Conservation (phyloP, 768 basidiomycete species). For the Coprinopsis strossmayeri region DNA sequence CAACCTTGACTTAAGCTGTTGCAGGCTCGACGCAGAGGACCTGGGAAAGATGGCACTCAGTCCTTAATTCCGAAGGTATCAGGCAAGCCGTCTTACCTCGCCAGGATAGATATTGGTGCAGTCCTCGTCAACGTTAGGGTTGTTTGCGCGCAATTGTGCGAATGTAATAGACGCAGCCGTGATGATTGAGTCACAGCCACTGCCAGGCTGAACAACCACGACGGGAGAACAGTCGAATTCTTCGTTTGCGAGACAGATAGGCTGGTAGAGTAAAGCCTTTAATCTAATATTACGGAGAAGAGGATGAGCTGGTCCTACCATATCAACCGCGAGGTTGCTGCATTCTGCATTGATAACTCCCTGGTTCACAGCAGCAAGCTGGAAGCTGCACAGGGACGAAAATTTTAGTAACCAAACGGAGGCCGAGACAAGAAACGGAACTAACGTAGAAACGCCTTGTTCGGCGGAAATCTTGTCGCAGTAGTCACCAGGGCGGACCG, state of each 20-base stretch:
- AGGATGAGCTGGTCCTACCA: slow-evolving; percentile 24
- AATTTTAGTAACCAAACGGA: background rate
- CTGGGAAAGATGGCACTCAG: background rate
- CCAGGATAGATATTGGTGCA: slow-evolving; percentile 53
- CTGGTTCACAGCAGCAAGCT: slow-evolving; percentile 48
- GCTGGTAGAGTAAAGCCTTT: slow-evolving; percentile 15
- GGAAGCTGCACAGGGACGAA: slow-evolving; percentile 38
- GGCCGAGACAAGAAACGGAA: background rate
- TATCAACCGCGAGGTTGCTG: slow-evolving; percentile 46
- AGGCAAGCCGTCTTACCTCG: slow-evolving; percentile 35
- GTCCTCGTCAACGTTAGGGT: slow-evolving; percentile 49
- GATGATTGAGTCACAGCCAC: slow-evolving; percentile 44
- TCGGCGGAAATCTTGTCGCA: slow-evolving; percentile 49
- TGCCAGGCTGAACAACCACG: slow-evolving; percentile 38
- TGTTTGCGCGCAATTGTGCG: slow-evolving; percentile 48
- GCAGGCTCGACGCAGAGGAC: slow-evolving; percentile 5
- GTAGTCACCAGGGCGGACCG: slow-evolving; percentile 43
- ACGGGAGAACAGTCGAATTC: slow-evolving; percentile 53
- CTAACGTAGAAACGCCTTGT: slow-evolving; percentile 42
- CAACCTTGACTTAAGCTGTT: background rate
- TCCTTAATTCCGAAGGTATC: background rate
- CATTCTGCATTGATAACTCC: slow-evolving; percentile 46
- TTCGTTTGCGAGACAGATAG: slow-evolving; percentile 49
- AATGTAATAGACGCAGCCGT: slow-evolving; percentile 32
- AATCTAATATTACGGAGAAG: no score